Evolutionary conservation across 306 rosid species (phyloP).

Genomic region (Trifolium fragiferum): DNA sequence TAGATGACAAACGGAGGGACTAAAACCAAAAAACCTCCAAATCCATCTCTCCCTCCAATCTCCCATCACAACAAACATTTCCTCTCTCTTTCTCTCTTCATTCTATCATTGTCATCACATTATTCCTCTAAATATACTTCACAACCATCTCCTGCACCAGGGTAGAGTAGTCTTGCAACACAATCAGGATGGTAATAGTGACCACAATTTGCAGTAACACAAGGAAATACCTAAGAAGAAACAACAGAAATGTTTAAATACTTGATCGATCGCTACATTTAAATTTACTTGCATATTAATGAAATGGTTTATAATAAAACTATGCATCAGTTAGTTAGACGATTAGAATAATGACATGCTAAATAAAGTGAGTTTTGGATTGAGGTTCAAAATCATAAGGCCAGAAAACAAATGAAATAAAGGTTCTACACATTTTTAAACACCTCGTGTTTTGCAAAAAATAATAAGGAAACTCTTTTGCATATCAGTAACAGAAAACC

Average conservation of each 20-base stretch:
- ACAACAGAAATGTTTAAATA: slow-evolving; percentile 17
- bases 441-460: not conserved
- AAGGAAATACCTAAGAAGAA: slow-evolving; percentile 59
- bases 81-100: no score
- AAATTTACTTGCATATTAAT: not conserved
- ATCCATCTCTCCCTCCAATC: no score
- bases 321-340: not conserved
- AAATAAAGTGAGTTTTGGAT: not conserved
- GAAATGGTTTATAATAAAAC: not conserved
- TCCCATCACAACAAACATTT: no score
- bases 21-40: no score
- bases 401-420: not conserved
- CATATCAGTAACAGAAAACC: not conserved
- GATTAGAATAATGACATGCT: not conserved
- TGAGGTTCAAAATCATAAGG: not conserved
- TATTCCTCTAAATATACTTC: no score
- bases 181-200: slow-evolving; percentile 68
- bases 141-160: no score
- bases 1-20: no score
- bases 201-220: slow-evolving; percentile 65
- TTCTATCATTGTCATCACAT: no score
- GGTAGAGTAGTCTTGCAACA: slow-evolving; percentile 55
- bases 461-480: not conserved
- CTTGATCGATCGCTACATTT: not conserved
- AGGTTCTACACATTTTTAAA: slow-evolving; percentile 6